Percentiles rank a stretch among this genome's conserved stretches.
Conservation (phyloP, 2,329 filamentous ascomycete species). For the Gyromitra esculenta region DNA sequence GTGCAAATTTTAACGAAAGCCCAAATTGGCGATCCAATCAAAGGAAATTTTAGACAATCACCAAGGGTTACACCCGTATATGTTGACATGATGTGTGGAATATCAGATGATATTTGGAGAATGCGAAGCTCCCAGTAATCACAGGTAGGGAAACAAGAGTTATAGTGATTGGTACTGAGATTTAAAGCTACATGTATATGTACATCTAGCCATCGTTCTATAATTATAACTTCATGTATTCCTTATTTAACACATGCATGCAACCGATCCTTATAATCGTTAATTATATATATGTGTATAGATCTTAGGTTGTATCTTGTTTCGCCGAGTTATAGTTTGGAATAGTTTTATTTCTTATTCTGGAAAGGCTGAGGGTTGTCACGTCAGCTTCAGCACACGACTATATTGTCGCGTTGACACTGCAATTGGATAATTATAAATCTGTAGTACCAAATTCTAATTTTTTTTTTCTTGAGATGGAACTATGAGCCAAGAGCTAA, state of each 20-base stretch:
- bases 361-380: slow-evolving; percentile 27
- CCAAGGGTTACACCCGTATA: not conserved
- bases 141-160: not conserved
- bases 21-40: not conserved
- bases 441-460: slow-evolving; percentile 2
- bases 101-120: not conserved
- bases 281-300: too few species aligned
- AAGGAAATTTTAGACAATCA: not conserved
- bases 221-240: not conserved
- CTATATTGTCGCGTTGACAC: not conserved
- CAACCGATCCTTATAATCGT: not conserved
- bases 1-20: not conserved
- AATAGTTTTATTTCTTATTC: not conserved
- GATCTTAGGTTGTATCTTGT: not conserved
- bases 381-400: slow-evolving; percentile 19
- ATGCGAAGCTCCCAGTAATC: not conserved
- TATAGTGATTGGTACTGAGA: not conserved
- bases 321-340: not conserved
- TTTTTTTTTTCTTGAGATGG: slow-evolving; percentile 15
- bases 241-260: slow-evolving; percentile 5
- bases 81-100: not conserved
- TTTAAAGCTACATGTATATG: too few species aligned
- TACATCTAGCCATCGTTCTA: too few species aligned
- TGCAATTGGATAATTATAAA: not conserved
- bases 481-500: slow-evolving; percentile 36